phyloP scores from a whole-genome alignment of 192 early-diverging fungal genomes.

The Phlyctochytrium bullatum region DNA sequence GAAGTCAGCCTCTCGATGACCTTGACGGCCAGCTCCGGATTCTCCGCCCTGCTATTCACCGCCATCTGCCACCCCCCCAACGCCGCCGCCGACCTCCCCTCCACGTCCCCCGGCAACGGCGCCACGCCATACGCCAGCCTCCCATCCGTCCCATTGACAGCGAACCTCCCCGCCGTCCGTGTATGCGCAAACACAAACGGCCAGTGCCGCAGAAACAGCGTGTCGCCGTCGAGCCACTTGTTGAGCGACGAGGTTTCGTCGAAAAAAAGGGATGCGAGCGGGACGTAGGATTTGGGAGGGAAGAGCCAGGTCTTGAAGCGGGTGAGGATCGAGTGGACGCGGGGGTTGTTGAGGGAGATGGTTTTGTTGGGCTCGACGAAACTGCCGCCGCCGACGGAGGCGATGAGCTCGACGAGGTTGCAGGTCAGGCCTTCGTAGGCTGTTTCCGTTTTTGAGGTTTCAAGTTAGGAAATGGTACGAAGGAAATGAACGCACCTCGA shows the following conservation, averaged over 20 bases:
- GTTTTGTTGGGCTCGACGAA: constrained; percentile 9
- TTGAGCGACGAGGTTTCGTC: not conserved
- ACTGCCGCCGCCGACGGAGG: constrained; percentile 8
- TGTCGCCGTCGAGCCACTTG: not conserved
- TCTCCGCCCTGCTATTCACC: constrained; percentile 9
- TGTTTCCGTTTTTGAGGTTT: too few relatives aligned
- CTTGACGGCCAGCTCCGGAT: constrained; percentile 4
- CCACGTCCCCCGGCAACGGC: not conserved
- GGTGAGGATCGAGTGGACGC: not conserved
- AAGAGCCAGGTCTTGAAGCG: constrained; percentile 1
- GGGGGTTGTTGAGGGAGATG: constrained; percentile 9
- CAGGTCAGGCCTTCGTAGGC: too few relatives aligned
- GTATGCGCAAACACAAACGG: not conserved
- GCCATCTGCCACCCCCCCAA: constrained; percentile 34
- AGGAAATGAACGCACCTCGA: not conserved
- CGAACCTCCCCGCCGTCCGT: not conserved
- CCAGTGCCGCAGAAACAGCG: constrained; percentile 20
- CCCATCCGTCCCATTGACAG: not conserved
- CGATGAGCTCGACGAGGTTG: constrained; percentile 25
- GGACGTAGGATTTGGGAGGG: not conserved
- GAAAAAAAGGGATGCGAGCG: not conserved
- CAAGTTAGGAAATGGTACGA: not conserved
- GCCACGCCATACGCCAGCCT: not conserved
- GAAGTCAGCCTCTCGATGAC: constrained; percentile 15
- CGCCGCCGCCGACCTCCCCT: not conserved